phyloP scores from a whole-genome alignment of 331 rosid species.

The Malus hybrid region DNA sequence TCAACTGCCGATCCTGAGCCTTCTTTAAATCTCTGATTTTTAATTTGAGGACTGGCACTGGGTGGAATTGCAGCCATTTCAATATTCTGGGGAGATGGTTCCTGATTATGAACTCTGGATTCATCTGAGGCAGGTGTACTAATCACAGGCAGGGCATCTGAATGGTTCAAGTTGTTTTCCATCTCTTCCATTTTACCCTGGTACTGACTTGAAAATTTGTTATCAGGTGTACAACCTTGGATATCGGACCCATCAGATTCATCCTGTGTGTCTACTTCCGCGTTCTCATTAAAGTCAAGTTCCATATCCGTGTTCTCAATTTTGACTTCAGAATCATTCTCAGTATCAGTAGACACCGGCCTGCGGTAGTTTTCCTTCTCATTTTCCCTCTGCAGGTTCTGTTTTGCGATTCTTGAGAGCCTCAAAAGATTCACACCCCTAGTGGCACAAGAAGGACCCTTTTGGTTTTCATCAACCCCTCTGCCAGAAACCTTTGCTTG shows the following conservation, averaged over 20 bases:
- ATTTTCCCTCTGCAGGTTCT: conserved; percentile 82
- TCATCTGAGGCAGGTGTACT: conserved; percentile 39
- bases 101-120: conserved; percentile 44
- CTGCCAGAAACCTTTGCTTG: conserved; percentile 63
- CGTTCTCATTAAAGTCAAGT: conserved; percentile 85
- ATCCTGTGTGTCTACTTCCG: conserved; percentile 71
- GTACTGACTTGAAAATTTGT: conserved; percentile 33
- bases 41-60: conserved; percentile 63
- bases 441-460: conserved; percentile 42
- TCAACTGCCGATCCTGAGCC: conserved; percentile 56
- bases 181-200: conserved; percentile 49
- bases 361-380: conserved; percentile 97
- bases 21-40: conserved; percentile 63
- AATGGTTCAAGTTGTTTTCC: conserved; percentile 32
- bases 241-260: conserved; percentile 64
- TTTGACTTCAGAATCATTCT: conserved; percentile 86
- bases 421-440: conserved; percentile 80
- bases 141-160: conserved; percentile 39
- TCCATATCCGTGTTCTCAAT: conserved; percentile 97
- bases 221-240: conserved; percentile 37
- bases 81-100: conserved; percentile 45
- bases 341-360: conserved; percentile 51
- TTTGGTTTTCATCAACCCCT: conserved; percentile 57
- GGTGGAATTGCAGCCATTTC: conserved; percentile 56
- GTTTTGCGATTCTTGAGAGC: conserved; percentile 83